These are phyloP conservation scores for Calonectria pseudoturangicola DNA, from an alignment of 2,329 filamentous ascomycete genomes.

Conservation along the genomic window DNA sequence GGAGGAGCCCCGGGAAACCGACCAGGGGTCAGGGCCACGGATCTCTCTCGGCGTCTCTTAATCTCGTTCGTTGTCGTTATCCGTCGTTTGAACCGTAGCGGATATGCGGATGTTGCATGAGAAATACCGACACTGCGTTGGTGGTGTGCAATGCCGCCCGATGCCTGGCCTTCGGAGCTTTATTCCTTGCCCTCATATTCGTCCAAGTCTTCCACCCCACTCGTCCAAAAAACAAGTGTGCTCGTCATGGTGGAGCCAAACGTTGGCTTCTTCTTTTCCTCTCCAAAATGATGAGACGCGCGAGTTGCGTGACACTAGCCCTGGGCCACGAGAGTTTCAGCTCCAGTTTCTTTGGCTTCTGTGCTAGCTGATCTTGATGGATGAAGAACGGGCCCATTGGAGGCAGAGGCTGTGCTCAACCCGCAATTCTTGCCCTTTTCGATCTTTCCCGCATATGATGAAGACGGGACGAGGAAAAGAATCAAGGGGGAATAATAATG, in stretches of 20 bases:
- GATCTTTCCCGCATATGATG: slow-evolving; percentile 3
- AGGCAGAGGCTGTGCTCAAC: slow-evolving; percentile 24
- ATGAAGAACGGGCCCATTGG: slow-evolving; percentile 13
- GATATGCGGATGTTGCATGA: slow-evolving; percentile 29
- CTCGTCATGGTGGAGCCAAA: slow-evolving; percentile 19
- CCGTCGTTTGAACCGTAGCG: slow-evolving; percentile 4
- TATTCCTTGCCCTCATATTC: slow-evolving; percentile 31
- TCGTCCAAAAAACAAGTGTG: slow-evolving; percentile 3
- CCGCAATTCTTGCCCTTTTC: slow-evolving; percentile 17
- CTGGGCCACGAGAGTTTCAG: slow-evolving; percentile 42
- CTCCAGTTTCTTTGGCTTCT: slow-evolving; percentile 37
- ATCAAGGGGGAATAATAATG: not conserved
- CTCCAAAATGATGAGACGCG: slow-evolving; percentile 30
- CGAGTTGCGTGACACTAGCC: slow-evolving; percentile 33
- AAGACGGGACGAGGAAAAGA: slow-evolving; percentile 15
- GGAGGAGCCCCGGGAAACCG: slow-evolving; percentile 19
- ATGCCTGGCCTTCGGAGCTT: slow-evolving; percentile 12
- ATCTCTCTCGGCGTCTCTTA: slow-evolving; percentile 41
- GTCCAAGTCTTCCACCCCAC: slow-evolving; percentile 29
- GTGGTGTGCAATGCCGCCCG: slow-evolving; percentile 17
- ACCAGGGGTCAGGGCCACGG: slow-evolving; percentile 33
- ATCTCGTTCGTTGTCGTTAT: slow-evolving; percentile 27
- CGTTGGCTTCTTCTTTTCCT: slow-evolving; percentile 4
- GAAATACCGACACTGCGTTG: slow-evolving; percentile 16
- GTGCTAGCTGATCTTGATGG: slow-evolving; percentile 18